phyloP scores from a whole-genome alignment of 805 yeast species.

The Yamadazyma olivae region DNA sequence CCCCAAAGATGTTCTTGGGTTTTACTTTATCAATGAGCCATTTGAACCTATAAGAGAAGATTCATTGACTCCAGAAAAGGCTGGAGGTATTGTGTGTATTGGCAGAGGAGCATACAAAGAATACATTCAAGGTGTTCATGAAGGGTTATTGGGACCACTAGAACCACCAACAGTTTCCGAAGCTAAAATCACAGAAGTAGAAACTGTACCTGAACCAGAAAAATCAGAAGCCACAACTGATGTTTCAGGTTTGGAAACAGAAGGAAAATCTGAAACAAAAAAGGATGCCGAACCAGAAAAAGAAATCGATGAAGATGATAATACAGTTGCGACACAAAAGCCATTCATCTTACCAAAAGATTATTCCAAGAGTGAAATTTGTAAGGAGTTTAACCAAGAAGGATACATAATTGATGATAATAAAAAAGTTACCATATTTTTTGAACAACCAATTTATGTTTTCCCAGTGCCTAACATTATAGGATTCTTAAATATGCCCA shows the following conservation, averaged over 20 bases:
- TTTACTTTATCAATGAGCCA: slow-evolving; percentile 37
- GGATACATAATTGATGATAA: slow-evolving; percentile 16
- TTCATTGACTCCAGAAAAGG: slow-evolving; percentile 38
- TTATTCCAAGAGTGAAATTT: slow-evolving; percentile 51
- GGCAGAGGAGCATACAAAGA: slow-evolving; percentile 98
- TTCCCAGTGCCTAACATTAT: slow-evolving; percentile 72
- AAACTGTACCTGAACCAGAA: background rate
- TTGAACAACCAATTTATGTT: slow-evolving; percentile 76
- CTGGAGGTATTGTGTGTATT: slow-evolving; percentile 87
- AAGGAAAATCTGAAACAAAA: background rate
- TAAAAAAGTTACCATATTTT: slow-evolving; percentile 53
- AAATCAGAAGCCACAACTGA: too few relatives aligned
- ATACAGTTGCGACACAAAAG: slow-evolving; percentile 45
- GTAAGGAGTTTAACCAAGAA: slow-evolving; percentile 52
- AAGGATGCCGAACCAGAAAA: background rate
- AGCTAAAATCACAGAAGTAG: background rate
- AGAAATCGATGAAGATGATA: slow-evolving; percentile 22
- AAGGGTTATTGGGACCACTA: slow-evolving; percentile 91
- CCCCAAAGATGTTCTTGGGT: slow-evolving; percentile 53
- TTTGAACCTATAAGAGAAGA: slow-evolving; percentile 46
- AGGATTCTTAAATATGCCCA: slow-evolving; percentile 77
- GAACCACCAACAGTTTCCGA: slow-evolving; percentile 27
- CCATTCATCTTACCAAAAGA: slow-evolving; percentile 64
- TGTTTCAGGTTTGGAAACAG: background rate
- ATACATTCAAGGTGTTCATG: slow-evolving; percentile 85